Conservation (phyloP, 805 yeast species). For the Cyberlindnera xylosilytica region DNA sequence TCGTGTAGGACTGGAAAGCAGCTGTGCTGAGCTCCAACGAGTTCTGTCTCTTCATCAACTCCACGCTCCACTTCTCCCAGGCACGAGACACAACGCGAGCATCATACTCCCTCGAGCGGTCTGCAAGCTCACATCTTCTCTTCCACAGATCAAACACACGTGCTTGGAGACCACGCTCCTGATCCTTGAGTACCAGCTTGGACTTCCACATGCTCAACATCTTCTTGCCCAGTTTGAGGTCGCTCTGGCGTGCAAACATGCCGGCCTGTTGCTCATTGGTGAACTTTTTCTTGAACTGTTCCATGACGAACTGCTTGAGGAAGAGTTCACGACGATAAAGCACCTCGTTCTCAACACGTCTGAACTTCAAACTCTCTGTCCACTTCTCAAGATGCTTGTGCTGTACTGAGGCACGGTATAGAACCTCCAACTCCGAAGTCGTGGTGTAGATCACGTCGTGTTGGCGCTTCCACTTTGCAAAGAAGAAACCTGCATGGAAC, state of each 20-base stretch:
- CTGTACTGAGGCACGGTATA: not conserved
- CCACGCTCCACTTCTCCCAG: constrained; percentile 13
- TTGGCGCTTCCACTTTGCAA: constrained; percentile 23
- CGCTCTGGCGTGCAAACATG: not conserved
- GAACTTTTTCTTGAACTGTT: constrained; percentile 18
- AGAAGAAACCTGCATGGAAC: constrained; percentile 26
- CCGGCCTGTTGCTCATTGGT: constrained; percentile 6
- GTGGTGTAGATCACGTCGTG: not conserved
- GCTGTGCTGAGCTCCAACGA: constrained; percentile 11
- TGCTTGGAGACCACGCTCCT: not conserved
- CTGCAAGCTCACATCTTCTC: constrained; percentile 1
- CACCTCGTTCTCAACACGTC: constrained; percentile 12
- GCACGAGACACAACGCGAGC: not conserved
- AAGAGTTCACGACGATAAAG: constrained; percentile 3
- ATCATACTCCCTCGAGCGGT: constrained; percentile 5
- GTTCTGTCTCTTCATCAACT: constrained; percentile 5
- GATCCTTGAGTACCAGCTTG: constrained; percentile 2
- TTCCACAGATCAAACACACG: constrained; percentile 13
- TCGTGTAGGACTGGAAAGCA: constrained; percentile 18
- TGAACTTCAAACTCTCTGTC: constrained; percentile 8
- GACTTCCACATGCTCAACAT: constrained; percentile 14
- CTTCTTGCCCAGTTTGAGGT: not conserved
- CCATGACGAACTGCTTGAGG: constrained; percentile 14
- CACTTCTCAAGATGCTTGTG: constrained; percentile 10
- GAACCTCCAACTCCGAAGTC: constrained; percentile 1